These are phyloP conservation scores for Russula griseocarnosa DNA, from an alignment of 768 basidiomycete genomes.

Conservation along the genomic window DNA sequence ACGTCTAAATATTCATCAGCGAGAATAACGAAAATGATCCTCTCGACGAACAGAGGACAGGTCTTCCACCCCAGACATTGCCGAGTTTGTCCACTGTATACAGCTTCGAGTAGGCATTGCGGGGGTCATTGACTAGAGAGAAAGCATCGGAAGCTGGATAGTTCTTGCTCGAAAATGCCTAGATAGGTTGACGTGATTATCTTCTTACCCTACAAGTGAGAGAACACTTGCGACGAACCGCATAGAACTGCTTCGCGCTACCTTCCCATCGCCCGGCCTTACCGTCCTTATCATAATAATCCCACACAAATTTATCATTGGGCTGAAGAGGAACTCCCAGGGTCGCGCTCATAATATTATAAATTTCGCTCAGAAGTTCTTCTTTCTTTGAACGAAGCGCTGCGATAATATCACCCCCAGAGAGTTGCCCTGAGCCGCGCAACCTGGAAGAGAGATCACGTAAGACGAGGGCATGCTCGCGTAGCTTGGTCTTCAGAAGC, in stretches of 20 bases:
- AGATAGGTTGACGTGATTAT: conserved; percentile 14
- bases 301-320: conserved; percentile 73
- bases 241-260: conserved; percentile 78
- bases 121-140: conserved; percentile 93
- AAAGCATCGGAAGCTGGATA: conserved; percentile 58
- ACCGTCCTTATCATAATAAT: conserved; percentile 79
- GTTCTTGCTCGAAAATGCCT: conserved; percentile 32
- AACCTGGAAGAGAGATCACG: conserved; percentile 59
- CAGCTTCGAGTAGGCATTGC: conserved; percentile 75
- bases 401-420: conserved; percentile 45
- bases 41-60: conserved; percentile 67
- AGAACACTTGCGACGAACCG: conserved; percentile 30
- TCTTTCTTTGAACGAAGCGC: conserved; percentile 81
- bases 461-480: conserved; percentile 84
- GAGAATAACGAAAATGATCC: not conserved
- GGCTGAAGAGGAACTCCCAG: conserved; percentile 83
- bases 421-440: conserved; percentile 41
- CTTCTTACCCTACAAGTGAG: conserved; percentile 24
- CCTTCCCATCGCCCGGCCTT: conserved; percentile 74
- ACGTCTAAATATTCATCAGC: conserved; percentile 53
- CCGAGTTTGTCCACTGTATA: conserved; percentile 93
- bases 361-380: conserved; percentile 77
- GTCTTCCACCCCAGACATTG: conserved; percentile 84
- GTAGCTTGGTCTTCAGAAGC: conserved; percentile 84
- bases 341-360: conserved; percentile 76